Base-by-base conservation (phyloP, 73 alveolate genomes). In the Stentor coeruleus region DNA sequence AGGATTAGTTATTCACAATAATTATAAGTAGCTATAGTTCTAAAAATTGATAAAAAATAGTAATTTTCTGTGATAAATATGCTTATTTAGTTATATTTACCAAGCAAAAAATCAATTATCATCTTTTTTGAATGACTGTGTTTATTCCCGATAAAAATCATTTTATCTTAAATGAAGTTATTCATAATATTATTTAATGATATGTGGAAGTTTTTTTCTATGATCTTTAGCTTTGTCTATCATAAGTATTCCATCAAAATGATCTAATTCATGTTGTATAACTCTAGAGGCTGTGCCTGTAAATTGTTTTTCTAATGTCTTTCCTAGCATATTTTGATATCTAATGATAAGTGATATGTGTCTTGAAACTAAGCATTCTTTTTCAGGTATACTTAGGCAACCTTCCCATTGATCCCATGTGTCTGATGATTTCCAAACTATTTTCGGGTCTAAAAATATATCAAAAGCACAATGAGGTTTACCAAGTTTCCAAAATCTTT, bases 201-300 rank as follows among this genome's bases (percentile, higher is more conserved):
- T n/a, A 49, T 49, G 66, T 11, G 6, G 6, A 6, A 11, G 66
- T 49, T 49, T 49, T 49, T 49, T 49, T 66, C 79, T 0, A 14
- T 20, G 36, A 15, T 81, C 35, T 3, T 33, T 11, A 39, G 87
- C 89, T 36, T 15, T 76, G 3, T 74, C 59, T 35, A 39, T 3
- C 3, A 37, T 37, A 37, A 41, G 37, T 1, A 42, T 39, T 41
- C 87, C 89, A 11, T 83, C 35, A 38, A 83, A 39, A 74, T 83
- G 89, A 39, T 83, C 89, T 14, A 83, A n/a, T 4, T 83, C 89
- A 83, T 83, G 89, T 30, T 83, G 59, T 74, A 74, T 74, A 4
- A 83, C 74, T 2, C n/a, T 39, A 15, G 81, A 77, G 14, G 14
- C 77, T 15, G 84, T 37, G 38, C 0, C 11, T 0, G 0, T 39